These are phyloP conservation scores for Ambrosia hybrid DNA, from an alignment of 140 eudicot species.

Conservation along the genomic window DNA sequence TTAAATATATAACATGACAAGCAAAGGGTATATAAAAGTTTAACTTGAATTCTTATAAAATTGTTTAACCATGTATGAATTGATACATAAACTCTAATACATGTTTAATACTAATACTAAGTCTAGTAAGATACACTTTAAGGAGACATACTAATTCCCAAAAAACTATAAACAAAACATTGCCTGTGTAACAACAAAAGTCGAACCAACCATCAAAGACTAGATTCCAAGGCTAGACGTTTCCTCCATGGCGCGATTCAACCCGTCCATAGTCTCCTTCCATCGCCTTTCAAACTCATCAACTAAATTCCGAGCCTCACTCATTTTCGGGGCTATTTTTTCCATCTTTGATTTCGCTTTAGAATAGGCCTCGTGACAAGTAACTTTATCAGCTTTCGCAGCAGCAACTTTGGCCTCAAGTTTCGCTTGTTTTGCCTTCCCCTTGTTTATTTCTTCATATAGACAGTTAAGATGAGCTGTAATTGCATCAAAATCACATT, in stretches of 20 bases:
- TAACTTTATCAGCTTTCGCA: slow-evolving; percentile 3
- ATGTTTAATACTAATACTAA: too few relatives aligned
- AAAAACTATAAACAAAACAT: neutral
- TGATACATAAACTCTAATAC: too few relatives aligned
- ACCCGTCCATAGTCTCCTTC: neutral
- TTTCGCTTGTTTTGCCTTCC: neutral
- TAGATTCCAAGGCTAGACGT: neutral
- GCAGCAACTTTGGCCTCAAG: neutral
- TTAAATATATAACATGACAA: too few relatives aligned
- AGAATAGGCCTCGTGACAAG: neutral
- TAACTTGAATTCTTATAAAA: too few relatives aligned
- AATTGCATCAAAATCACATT: neutral
- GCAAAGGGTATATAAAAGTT: too few relatives aligned
- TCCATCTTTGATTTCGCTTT: neutral
- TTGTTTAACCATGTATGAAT: too few relatives aligned
- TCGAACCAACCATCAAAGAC: neutral
- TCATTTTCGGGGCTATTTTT: neutral
- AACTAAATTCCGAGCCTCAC: neutral
- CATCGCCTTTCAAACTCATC: neutral
- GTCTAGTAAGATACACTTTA: too few relatives aligned
- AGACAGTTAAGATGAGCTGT: neutral
- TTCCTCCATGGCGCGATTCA: slow-evolving; percentile 6
- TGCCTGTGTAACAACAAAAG: neutral
- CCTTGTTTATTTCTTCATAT: neutral
- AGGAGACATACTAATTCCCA: too few relatives aligned